Base-by-base conservation (phyloP, 139 green algal genomes). In the Chlorella sp. region DNA sequence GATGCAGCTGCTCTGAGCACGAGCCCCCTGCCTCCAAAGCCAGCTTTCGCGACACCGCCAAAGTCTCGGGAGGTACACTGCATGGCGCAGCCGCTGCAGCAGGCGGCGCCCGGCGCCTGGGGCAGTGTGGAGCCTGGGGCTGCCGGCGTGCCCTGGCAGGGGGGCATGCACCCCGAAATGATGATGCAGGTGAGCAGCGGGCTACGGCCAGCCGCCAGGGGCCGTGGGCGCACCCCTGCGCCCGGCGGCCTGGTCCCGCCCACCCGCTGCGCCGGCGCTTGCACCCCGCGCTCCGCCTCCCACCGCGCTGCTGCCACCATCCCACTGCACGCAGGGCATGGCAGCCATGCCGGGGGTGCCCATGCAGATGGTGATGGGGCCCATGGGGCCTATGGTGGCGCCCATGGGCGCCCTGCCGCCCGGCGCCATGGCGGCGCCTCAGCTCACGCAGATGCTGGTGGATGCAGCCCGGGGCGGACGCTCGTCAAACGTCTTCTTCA, bases 401-500 rank as follows among this genome's bases (percentile, higher is more conserved):
- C 47, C 30, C 30, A 69, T 85, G 80, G 51, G 51, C 15, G 51
- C 51, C 51, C 75, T 86, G 81, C 18, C 68, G 20, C 36, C 81
- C 1, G 72, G 80, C 32, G 64, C 78, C 55, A 81, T 89, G 80
- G 69, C 80, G 16, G 74, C 73, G 36, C 73, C 83, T 34, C 83
- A 87, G 70, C 70, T 87, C 21, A 84, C 74, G 21, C 83, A 88
- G 74, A 83, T 84, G 83, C 74, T 88, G 28, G 74, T 68, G 21
- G 70, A 84, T 20, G 44, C 74, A 4, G 76, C 63, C 4, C 69
- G 60, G 2, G 84, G 84, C 30, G 64, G 76, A 44, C 74, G 84
- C 44, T 57, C 36, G 25, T 86, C 44, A 30, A 87, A 89, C 26
- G 76, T 92, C 11, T 93, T 93, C 38, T 91, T 87, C 85, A 93